Evolutionary conservation across 2,329 filamentous ascomycete genomes (phyloP).

Genomic region (Beauveria pseudobassiana): DNA sequence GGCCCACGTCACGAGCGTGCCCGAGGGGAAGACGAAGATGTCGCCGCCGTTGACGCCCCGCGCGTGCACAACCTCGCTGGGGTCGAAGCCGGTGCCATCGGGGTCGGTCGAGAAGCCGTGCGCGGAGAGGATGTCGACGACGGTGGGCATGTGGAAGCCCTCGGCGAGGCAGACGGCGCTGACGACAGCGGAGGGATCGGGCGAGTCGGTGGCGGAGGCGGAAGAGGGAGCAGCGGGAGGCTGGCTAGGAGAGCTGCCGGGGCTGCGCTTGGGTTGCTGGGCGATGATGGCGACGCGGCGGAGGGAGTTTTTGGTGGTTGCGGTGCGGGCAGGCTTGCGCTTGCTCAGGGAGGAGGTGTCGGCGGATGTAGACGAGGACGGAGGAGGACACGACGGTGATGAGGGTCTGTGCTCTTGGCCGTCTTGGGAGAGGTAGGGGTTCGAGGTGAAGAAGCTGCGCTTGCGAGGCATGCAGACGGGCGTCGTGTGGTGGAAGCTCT

Average conservation of each 20-base stretch:
- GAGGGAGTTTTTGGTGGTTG: constrained; percentile 61
- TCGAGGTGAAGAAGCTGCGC: constrained; percentile 60
- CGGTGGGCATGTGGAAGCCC: constrained; percentile 55
- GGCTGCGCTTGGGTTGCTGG: constrained; percentile 46
- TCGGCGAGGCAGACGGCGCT: constrained; percentile 57
- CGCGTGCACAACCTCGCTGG: constrained; percentile 56
- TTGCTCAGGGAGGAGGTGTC: constrained; percentile 30
- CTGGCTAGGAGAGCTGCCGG: constrained; percentile 13
- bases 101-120: constrained; percentile 57
- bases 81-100: constrained; percentile 52
- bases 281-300: constrained; percentile 82
- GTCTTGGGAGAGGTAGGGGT: constrained; percentile 43
- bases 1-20: constrained; percentile 89
- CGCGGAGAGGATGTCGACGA: constrained; percentile 47
- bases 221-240: constrained; percentile 10
- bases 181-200: constrained; percentile 38
- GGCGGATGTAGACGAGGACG: constrained; percentile 34
- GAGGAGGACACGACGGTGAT: neutral
- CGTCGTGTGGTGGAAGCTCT: constrained; percentile 41
- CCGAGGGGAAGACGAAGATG: constrained; percentile 92
- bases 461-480: constrained; percentile 41
- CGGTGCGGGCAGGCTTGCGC: constrained; percentile 38
- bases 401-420: constrained; percentile 20
- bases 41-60: constrained; percentile 63
- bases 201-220: constrained; percentile 17